A percentile compares a stretch with the other conserved stretches of the same genome.
Conservation (phyloP, 441 rosid species). For the Bocquillonia castaneifolia region DNA sequence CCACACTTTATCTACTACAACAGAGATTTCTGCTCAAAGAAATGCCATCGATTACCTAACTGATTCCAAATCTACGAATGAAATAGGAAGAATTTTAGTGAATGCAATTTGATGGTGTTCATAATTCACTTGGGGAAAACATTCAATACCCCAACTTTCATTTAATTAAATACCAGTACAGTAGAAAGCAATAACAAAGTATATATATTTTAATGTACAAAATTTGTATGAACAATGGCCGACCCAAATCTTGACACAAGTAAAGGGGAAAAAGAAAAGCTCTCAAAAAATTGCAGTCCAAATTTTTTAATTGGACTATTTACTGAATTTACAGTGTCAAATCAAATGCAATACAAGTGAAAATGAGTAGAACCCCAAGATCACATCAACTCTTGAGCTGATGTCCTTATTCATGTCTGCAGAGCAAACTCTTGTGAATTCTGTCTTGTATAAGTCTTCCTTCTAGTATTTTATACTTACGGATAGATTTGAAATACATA, state of each 20-base stretch:
- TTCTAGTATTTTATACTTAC: slow-evolving; percentile 10
- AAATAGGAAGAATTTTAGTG: too few species aligned
- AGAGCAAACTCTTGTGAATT: slow-evolving; percentile 17
- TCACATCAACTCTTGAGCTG: slow-evolving; percentile 17
- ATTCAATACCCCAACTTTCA: not conserved
- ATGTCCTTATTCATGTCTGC: slow-evolving; percentile 30
- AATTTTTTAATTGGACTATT: slow-evolving; percentile 21
- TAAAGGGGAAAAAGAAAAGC: not conserved
- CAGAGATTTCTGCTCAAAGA: not conserved
- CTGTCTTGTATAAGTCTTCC: slow-evolving; percentile 12
- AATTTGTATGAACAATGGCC: slow-evolving; percentile 7
- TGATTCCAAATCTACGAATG: not conserved
- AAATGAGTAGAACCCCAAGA: slow-evolving; percentile 17
- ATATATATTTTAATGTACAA: slow-evolving; percentile 10
- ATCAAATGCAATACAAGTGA: not conserved
- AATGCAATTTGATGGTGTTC: not conserved
- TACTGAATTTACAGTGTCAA: slow-evolving; percentile 21
- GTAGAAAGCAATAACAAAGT: not conserved
- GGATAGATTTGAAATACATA: slow-evolving; percentile 9
- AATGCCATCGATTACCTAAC: too few species aligned
- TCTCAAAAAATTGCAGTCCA: not conserved
- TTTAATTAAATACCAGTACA: not conserved
- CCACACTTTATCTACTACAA: not conserved
- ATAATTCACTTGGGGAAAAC: not conserved
- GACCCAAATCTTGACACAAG: not conserved